Base-by-base conservation (phyloP, 2,329 filamentous ascomycete genomes). In the Fusarium kyushuense region DNA sequence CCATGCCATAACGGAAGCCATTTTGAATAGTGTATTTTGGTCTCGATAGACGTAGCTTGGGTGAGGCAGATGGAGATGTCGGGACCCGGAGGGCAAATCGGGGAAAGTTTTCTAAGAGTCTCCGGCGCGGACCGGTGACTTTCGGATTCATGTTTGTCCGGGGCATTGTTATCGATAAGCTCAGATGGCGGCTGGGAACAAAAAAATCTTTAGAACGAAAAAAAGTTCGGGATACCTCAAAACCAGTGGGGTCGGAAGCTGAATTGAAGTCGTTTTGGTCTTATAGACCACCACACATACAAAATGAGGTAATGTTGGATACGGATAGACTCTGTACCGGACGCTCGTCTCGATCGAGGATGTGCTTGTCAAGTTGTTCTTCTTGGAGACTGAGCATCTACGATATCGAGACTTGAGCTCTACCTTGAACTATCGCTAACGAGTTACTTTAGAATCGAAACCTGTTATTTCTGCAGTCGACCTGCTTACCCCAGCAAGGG, bases 401-500 rank as follows among this genome's bases (percentile, higher is more conserved):
- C 27, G 33, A 47, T 42, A 53, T 35, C 25, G 55, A 58, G 58
- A 51, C 43, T 38, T 9, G 10, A 40, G 42, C 42, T 65, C 43
- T 55, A 43, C 58, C 54, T 42, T 43, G 29, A 45, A 58, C 30
- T 38, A 51, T n/a, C 16, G 23, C 69, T 73, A 60, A 73, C 60
- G 38, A 53, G 53, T 48, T 63, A 43, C 56, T 63, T 54, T 19
- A 81, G 80, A 75, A 81, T 83, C 74, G 81, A 83, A 68, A 79
- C 79, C 43, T 83, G 81, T 72, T 82, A 79, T 70, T 83, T 82
- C 62, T 83, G 81, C 76, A 79, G 79, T 72, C 79, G 83, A 69
- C 83, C 84, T 71, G 80, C 83, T 55, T 86, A 84, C 73, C 84
- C 84, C 43, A 83, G 82, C 78, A 88, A 87, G 78, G 85, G 85